Conservation (phyloP, 306 rosid genomes). For the Glycine tomentella region DNA sequence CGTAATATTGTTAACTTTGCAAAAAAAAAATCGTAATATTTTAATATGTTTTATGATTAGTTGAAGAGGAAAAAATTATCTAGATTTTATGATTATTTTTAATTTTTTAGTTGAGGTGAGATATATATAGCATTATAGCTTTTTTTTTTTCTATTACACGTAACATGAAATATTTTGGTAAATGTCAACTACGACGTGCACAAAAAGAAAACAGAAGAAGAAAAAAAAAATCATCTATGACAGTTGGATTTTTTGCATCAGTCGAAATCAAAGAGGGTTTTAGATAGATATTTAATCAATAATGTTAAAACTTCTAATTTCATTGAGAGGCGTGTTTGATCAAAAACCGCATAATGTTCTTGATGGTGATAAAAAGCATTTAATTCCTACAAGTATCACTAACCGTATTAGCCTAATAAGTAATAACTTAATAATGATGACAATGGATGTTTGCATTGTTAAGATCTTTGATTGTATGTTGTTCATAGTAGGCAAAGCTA, state of each 20-base stretch:
- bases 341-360: constrained; percentile 21
- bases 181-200: neutral
- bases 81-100: no score
- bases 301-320: neutral
- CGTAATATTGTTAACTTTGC: no score
- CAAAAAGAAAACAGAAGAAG: no score
- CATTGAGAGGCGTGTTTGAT: constrained; percentile 15
- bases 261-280: neutral
- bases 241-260: neutral
- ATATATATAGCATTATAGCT: no score
- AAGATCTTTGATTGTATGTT: no score
- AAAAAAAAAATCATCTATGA: neutral
- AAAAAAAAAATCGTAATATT: no score
- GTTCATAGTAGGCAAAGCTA: no score
- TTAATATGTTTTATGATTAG: no score
- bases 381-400: constrained; percentile 14
- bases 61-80: no score
- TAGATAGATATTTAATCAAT: neutral
- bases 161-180: neutral
- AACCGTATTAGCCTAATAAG: neutral
- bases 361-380: constrained; percentile 5
- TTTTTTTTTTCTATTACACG: no score
- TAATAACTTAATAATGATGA: neutral
- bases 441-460: neutral
- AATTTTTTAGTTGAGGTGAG: no score